A percentile compares a stretch with the other conserved stretches of the same genome.
These are phyloP conservation scores for Zoysia matrella DNA, from an alignment of 202 grass and related monocot species.

Conservation along the genomic window DNA sequence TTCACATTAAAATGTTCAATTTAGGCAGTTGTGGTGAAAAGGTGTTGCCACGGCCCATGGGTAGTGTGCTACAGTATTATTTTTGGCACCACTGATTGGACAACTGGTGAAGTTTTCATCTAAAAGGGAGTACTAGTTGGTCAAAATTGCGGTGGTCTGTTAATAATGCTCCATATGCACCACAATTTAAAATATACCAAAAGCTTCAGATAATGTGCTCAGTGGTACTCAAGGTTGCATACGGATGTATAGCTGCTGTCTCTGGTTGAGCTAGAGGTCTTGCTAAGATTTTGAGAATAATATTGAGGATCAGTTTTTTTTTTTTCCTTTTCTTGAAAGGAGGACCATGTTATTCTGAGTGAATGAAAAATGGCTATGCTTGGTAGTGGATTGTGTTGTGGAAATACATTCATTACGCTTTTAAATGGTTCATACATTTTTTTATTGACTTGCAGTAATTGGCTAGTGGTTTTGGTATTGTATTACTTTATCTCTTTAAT, in stretches of 20 bases:
- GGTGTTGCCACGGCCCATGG: not conserved
- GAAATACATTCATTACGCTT: not conserved
- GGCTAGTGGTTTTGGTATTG: not conserved
- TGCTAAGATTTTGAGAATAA: constrained; percentile 1
- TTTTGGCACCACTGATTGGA: not conserved
- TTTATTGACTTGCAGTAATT: not conserved
- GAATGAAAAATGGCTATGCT: not conserved
- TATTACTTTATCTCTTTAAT: too few relatives aligned
- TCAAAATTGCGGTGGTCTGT: not conserved
- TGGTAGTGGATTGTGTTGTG: not conserved
- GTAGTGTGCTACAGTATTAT: not conserved
- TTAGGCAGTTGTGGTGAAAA: not conserved
- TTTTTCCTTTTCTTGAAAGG: too few relatives aligned
- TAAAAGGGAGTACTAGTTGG: not conserved
- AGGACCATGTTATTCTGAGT: not conserved
- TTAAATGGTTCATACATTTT: not conserved
- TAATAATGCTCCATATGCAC: not conserved
- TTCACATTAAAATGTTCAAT: constrained; percentile 1
- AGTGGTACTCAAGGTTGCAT: not conserved
- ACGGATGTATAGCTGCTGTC: not conserved
- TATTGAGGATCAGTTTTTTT: not conserved
- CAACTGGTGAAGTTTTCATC: constrained; percentile 1
- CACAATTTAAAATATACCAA: not conserved
- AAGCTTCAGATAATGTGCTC: not conserved
- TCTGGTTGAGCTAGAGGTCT: constrained; percentile 5